Conservation (phyloP, 306 rosid species). For the Inga laurina region DNA sequence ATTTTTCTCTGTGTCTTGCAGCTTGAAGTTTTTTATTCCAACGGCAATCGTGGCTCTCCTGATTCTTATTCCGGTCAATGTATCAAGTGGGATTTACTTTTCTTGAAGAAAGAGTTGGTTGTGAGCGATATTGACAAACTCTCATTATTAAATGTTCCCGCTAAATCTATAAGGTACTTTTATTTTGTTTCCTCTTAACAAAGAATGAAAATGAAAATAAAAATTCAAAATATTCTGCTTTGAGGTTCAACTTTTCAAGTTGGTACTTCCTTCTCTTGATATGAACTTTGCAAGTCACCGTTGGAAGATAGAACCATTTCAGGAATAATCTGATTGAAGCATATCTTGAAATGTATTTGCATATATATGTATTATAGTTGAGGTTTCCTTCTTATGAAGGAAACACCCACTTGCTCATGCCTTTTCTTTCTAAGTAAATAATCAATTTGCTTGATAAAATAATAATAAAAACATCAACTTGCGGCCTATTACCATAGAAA, state of each 20-base stretch:
- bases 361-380: too few relatives aligned
- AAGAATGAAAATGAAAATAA: not conserved
- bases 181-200: slow-evolving; percentile 3
- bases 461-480: too few relatives aligned
- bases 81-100: slow-evolving; percentile 81
- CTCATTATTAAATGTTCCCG: slow-evolving; percentile 86
- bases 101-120: slow-evolving; percentile 82
- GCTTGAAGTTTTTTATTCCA: slow-evolving; percentile 87
- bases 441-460: too few relatives aligned
- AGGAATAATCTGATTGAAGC: not conserved
- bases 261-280: slow-evolving; percentile 31
- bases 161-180: slow-evolving; percentile 71
- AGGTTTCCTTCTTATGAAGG: too few relatives aligned
- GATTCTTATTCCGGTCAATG: slow-evolving; percentile 89
- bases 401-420: too few relatives aligned
- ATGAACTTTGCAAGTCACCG: not conserved
- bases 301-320: not conserved
- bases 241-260: not conserved
- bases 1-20: slow-evolving; percentile 36
- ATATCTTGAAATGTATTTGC: slow-evolving; percentile 12
- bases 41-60: slow-evolving; percentile 78
- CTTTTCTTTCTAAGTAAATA: too few relatives aligned
- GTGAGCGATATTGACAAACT: slow-evolving; percentile 90
- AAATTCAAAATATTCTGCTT: not conserved
- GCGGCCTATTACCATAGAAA: too few relatives aligned